Percentiles rank a stretch among this genome's conserved stretches.
These are phyloP conservation scores for Suillus sp. DNA, from an alignment of 768 basidiomycete species.

Conservation along the genomic window DNA sequence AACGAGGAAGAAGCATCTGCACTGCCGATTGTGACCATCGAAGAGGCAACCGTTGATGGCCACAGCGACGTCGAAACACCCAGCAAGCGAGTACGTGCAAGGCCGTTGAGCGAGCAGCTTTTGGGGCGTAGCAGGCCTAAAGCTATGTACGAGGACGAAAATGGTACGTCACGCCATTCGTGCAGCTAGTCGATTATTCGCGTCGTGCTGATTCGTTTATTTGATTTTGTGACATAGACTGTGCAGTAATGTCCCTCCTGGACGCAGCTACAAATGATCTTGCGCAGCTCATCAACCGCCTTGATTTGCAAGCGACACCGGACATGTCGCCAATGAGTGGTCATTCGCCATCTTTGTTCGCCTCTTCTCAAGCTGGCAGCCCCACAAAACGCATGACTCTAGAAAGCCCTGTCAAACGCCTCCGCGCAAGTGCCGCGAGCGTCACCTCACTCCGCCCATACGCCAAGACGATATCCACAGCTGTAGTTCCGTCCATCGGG, in stretches of 20 bases:
- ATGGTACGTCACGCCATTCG: conserved; percentile 30
- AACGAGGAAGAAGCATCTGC: conserved; percentile 13
- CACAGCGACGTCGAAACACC: conserved; percentile 38
- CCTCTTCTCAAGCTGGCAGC: conserved; percentile 31
- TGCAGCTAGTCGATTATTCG: neutral
- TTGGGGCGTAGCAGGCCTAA: conserved; percentile 50
- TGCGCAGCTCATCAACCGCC: conserved; percentile 72
- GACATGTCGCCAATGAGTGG: conserved; percentile 46
- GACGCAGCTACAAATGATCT: conserved; percentile 82
- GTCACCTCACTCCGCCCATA: conserved; percentile 55
- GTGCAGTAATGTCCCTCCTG: conserved; percentile 67
- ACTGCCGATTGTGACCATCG: conserved; percentile 42
- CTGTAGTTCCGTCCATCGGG: conserved; percentile 38
- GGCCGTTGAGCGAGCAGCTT: conserved; percentile 69
- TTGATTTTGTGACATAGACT: conserved; percentile 21
- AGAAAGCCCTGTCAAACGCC: conserved; percentile 41
- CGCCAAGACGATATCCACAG: conserved; percentile 33
- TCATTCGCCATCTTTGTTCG: conserved; percentile 20
- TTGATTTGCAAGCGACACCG: conserved; percentile 78
- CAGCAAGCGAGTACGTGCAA: conserved; percentile 43
- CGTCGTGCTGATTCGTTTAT: neutral
- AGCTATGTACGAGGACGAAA: conserved; percentile 52
- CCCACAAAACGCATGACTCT: conserved; percentile 31
- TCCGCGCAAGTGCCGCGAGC: conserved; percentile 43
- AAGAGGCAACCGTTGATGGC: conserved; percentile 57